Evolutionary conservation across 495 filamentous ascomycete genomes (phyloP), one percentile per base, ranked within the genome.

Genomic region (Penicillium arizonense): DNA sequence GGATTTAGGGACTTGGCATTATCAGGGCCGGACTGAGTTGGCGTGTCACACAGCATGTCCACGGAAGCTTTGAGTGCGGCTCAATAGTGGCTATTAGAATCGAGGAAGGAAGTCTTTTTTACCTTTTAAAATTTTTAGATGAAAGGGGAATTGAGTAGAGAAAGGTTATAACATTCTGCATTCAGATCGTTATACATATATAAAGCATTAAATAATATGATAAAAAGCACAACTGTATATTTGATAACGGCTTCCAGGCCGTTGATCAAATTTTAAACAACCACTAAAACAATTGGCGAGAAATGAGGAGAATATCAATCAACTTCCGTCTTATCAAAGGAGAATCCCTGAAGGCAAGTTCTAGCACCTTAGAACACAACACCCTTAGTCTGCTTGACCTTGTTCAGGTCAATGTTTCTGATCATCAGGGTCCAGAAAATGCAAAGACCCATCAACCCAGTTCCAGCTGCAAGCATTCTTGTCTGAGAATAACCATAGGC

Each of bases 401-500:
- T 53, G 47, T 57, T 63, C 10, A 63, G 18, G 28, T 63, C 49
- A 28, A 56, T 38, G 21, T 63, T 16, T n/a, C 45, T 44, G 28
- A 63, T 63, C 32, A 63, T 47, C 7, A 44, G n/a, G 6, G 78
- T 68, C 46, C 60, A 66, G 13, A 73, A 56, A 10, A 83, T 32
- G 21, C 42, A 55, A 21, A 63, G 50, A 20, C 41, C 54, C 57
- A 63, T 60, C 16, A 85, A 63, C 5, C 67, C 60, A 18, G 58
- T 62, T 16, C 59, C 60, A 20, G 41, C 57, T 39, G 47, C 47
- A 34, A 63, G 47, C 60, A 63, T 60, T 35, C 58, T 23, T 33
- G 57, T 68, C 57, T 85, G 78, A 5, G 78, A 65, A 35, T 82
- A 75, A 11, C 74, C 79, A 60, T 86, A 86, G 3, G 84, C 75